Conservation (phyloP, 2,329 filamentous ascomycete species). For the Ophiostoma perfectum region DNA sequence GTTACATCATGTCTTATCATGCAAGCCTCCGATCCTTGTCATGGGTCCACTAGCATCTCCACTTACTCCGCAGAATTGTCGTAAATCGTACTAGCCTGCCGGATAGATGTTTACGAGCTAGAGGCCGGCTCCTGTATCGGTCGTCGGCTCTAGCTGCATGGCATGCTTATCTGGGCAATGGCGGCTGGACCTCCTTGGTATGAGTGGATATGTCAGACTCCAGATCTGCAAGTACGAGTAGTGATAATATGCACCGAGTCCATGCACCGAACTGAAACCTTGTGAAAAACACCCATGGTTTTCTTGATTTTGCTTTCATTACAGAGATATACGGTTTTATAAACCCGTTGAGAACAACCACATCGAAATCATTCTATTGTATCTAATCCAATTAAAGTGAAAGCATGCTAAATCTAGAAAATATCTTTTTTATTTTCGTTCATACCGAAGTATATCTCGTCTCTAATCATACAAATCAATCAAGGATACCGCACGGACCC, state of each 20-base stretch:
- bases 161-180: not conserved
- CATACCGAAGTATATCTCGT: too few relatives aligned
- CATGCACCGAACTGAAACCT: not conserved
- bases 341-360: too few relatives aligned
- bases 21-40: not conserved
- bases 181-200: not conserved
- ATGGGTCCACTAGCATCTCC: not conserved
- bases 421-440: too few relatives aligned
- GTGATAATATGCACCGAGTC: not conserved
- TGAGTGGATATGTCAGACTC: too few relatives aligned
- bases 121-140: not conserved
- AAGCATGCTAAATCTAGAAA: too few relatives aligned
- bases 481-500: too few relatives aligned
- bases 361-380: too few relatives aligned
- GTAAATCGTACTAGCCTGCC: not conserved
- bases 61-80: not conserved
- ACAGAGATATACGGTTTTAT: too few relatives aligned
- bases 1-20: conserved; percentile 3
- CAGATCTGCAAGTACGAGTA: not conserved
- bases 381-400: too few relatives aligned
- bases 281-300: too few relatives aligned
- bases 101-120: not conserved
- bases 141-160: not conserved
- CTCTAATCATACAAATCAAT: too few relatives aligned
- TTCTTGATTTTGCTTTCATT: too few relatives aligned